Base-by-base conservation (phyloP, 139 green algal species). In the Closterium sp. region DNA sequence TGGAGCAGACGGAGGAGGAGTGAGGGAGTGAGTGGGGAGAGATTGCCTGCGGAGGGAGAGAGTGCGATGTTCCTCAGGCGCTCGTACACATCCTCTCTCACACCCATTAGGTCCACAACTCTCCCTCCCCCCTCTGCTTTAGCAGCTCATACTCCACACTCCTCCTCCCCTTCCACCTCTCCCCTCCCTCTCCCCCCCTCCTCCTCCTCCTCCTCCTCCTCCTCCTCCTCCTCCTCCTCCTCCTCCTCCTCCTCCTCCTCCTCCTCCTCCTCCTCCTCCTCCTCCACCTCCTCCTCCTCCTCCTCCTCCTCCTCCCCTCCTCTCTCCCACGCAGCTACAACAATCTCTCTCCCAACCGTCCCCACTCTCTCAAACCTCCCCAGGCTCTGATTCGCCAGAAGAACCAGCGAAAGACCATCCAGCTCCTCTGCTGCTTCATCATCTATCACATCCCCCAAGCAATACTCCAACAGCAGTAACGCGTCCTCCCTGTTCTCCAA, bases 321-420 rank as follows among this genome's bases (percentile, higher is more conserved):
- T 79, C 62, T 79, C 62, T 79, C 73, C 89, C 32, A 38, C 24
- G 79, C 50, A 42, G 29, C 22, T 29, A 34, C 31, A 10, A 84
- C 30, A 5, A 84, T 73, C 30, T 88, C 88, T 24, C 90, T 73
- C 30, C 32, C 30, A 21, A 30, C 84, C 32, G 17, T 1, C 90
- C 28, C 30, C n/a, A 79, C 45, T 9, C 32, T 93, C 92, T 89
- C 28, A 91, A 93, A 93, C 29, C 24, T 38, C 27, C 91, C 91
- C 86, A 88, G 84, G 32, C 27, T 70, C 62, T 32, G 29, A 73
- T 89, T 92, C 42, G 89, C 70, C 31, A 97, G 89, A 5, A 96
- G 96, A 34, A 97, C 87, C 88, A 98, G 91, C 87, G 32, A 89
- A 70, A 97, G 90, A 11, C 95, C 95, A 62, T 86, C 88, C 88